Conservation (phyloP, 371 early-diverging fungal species). For the Parasitella parasitica region DNA sequence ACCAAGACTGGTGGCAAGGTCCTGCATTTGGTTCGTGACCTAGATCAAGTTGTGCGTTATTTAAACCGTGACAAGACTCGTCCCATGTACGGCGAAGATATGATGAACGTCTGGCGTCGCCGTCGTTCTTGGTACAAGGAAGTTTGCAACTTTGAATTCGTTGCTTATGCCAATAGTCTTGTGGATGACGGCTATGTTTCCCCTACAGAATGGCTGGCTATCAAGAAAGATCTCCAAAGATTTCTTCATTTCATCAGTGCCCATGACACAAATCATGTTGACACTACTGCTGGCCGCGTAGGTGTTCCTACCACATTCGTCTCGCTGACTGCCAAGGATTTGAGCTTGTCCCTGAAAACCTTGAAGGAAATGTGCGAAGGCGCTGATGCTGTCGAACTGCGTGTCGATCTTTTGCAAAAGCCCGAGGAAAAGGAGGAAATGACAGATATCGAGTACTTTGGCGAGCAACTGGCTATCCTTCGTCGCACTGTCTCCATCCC, state of each 20-base stretch:
- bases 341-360: constrained; percentile 50
- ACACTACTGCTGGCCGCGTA: constrained; percentile 26
- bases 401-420: constrained; percentile 81
- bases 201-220: constrained; percentile 59
- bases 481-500: constrained; percentile 73
- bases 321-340: constrained; percentile 81
- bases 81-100: constrained; percentile 85
- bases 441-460: constrained; percentile 66
- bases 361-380: constrained; percentile 72
- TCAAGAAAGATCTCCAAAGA: constrained; percentile 68
- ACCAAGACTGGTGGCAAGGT: constrained; percentile 63
- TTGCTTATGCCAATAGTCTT: constrained; percentile 47
- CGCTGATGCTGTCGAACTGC: constrained; percentile 89
- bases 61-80: constrained; percentile 79
- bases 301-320: constrained; percentile 78
- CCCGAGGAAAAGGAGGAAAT: constrained; percentile 38
- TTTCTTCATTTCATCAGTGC: constrained; percentile 68
- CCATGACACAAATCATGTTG: constrained; percentile 45
- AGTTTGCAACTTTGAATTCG: constrained; percentile 82
- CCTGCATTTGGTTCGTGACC: constrained; percentile 80
- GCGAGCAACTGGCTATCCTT: constrained; percentile 76
- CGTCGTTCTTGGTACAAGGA: constrained; percentile 78
- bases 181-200: constrained; percentile 43
- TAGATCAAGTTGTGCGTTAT: constrained; percentile 78
- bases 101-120: constrained; percentile 77